A percentile compares a stretch with the other conserved stretches of the same genome.
phyloP scores from a whole-genome alignment of 2,329 filamentous ascomycete genomes.

The Arthrobotrys iridis region DNA sequence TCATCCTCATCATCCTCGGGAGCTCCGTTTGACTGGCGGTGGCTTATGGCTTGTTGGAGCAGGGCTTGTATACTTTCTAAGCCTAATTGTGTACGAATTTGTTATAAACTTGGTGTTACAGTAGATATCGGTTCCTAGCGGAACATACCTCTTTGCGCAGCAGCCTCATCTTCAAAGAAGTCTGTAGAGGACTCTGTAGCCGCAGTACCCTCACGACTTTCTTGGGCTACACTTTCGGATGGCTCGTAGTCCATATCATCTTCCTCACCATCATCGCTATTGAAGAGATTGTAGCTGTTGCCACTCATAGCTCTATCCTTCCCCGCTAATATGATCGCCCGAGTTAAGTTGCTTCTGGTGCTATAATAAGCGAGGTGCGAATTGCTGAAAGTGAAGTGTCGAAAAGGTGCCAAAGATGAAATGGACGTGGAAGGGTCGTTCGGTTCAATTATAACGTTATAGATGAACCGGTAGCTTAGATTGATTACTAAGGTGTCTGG shows the following conservation, averaged over 20 bases:
- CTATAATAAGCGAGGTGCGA: background rate
- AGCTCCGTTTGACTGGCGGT: slow-evolving; percentile 59
- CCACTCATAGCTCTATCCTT: slow-evolving; percentile 1
- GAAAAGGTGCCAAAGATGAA: background rate
- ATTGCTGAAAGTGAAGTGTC: background rate
- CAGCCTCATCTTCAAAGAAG: slow-evolving; percentile 60
- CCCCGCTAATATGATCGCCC: background rate
- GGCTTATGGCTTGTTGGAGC: slow-evolving; percentile 13
- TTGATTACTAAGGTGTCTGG: slow-evolving; percentile 37
- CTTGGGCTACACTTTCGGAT: slow-evolving; percentile 31
- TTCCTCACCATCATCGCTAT: slow-evolving; percentile 57
- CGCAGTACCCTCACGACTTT: slow-evolving; percentile 31
- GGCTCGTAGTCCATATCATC: slow-evolving; percentile 60
- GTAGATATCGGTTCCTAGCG: background rate
- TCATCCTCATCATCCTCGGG: slow-evolving; percentile 56
- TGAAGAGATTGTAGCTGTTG: slow-evolving; percentile 34
- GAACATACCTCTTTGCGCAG: background rate
- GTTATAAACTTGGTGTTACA: slow-evolving; percentile 19
- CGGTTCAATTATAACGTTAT: slow-evolving; percentile 23
- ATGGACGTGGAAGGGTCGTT: background rate
- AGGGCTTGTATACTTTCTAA: slow-evolving; percentile 11
- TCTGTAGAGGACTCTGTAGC: slow-evolving; percentile 57
- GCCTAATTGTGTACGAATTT: background rate
- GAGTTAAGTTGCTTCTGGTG: background rate
- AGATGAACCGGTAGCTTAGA: background rate